Evolutionary conservation across 257 asterid species (phyloP), one percentile per base, ranked within the genome.

Genomic region (Linderniella brevidens): DNA sequence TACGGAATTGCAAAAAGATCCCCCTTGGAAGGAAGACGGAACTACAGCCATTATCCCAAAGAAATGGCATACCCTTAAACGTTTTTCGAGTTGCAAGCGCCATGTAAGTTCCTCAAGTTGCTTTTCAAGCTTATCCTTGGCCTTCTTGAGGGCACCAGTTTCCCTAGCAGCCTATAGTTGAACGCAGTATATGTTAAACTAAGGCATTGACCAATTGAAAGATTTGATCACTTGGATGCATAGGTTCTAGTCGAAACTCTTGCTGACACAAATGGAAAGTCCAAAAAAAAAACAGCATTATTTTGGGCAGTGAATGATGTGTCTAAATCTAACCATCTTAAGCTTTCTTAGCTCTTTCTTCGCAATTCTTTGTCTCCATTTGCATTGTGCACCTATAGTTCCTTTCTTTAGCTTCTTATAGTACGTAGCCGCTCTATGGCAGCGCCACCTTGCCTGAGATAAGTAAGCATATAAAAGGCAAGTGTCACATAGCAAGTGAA

Each of bases 71-170:
- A 88, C 95, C 78, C 94, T 78, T 58, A 84, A 53, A 54, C 98
- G 95, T 57, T 84, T 88, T 73, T 84, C 98, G 52, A 88, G 90
- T 60, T 88, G 95, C 70, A 88, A 67, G 50, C 95, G 92, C 95
- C 93, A 84, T 6, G 93, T 84, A 50, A 84, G 90, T 49, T 88
- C 98, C 79, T 88, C 98, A 50, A 84, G 66, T 63, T 84, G 93
- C 63, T 84, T 88, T 55, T 88, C 95, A 56, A 88, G 93, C 82
- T 88, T 88, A 68, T 88, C 95, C 74, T 88, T 88, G 50, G 98
- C 98, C 77, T 88, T 95, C 78, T 79, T 84, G 62, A 88, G 86
- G 25, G 93, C 95, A 65, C 98, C 98, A 15, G 98, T 88, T 49
- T 88, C 98, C 66, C 94, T 80, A 37, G 98, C 95, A 71, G 93